These are phyloP conservation scores for Sequoiadendron giganteum DNA, from an alignment of 75 land plant species.

Conservation along the genomic window DNA sequence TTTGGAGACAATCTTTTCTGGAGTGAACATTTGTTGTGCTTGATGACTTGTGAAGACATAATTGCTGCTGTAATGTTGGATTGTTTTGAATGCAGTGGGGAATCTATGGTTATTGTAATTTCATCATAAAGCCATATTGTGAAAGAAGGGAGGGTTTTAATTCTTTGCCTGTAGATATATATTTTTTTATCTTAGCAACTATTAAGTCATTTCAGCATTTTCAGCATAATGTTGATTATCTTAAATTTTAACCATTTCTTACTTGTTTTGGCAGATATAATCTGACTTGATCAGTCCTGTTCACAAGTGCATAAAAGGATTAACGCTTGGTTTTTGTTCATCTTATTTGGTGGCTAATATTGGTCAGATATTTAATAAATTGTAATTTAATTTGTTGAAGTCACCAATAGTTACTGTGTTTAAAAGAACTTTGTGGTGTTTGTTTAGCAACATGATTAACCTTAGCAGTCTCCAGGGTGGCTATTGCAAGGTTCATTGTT, in stretches of 20 bases:
- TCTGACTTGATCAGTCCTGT: not conserved
- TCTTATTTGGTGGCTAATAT: not conserved
- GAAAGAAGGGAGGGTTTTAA: not conserved
- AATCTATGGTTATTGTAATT: not conserved
- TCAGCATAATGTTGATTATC: not conserved
- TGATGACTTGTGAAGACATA: not conserved
- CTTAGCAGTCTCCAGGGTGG: not conserved
- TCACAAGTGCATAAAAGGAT: not conserved
- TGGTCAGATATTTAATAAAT: not conserved
- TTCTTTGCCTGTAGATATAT: not conserved
- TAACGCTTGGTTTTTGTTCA: not conserved
- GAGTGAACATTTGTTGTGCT: not conserved
- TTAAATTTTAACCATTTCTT: not conserved
- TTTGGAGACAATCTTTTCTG: not conserved
- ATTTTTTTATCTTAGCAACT: not conserved
- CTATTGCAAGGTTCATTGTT: not conserved
- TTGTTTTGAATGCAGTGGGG: not conserved
- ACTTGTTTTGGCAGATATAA: not conserved
- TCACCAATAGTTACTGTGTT: not conserved
- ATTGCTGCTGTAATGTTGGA: not conserved
- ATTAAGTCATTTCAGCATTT: not conserved
- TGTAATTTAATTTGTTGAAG: not conserved
- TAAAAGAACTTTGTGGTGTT: not conserved
- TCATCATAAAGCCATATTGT: not conserved
- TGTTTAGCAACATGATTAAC: slow-evolving; percentile 1